Conservation (phyloP, 371 early-diverging fungal species). For the Mortierella sp. region DNA sequence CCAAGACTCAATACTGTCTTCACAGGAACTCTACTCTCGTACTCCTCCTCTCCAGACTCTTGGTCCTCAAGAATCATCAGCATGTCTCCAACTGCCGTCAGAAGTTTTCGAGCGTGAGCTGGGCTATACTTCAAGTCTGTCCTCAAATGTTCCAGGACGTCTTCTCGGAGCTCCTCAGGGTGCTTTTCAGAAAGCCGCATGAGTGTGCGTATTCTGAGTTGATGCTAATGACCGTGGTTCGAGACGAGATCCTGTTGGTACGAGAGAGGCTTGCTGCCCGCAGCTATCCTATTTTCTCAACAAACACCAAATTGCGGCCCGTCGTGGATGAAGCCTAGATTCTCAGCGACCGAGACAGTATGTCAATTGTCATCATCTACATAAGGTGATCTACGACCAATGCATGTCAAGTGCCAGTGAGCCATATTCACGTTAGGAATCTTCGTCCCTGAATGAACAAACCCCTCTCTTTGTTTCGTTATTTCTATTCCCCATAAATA, state of each 20-base stretch:
- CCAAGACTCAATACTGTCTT: constrained; percentile 11
- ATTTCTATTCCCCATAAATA: too few relatives aligned
- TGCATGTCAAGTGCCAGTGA: too few relatives aligned
- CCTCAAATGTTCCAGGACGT: constrained; percentile 8
- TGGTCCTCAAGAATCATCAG: constrained; percentile 25
- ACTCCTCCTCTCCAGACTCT: constrained; percentile 32
- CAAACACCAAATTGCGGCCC: neutral
- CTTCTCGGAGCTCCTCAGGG: neutral
- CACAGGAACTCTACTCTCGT: constrained; percentile 19
- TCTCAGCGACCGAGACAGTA: neutral
- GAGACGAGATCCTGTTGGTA: constrained; percentile 13
- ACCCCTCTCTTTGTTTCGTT: too few relatives aligned
- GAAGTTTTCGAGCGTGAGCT: neutral
- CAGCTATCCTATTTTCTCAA: constrained; percentile 1
- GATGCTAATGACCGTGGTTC: neutral
- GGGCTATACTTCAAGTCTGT: neutral
- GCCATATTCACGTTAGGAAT: too few relatives aligned
- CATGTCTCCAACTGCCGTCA: constrained; percentile 12
- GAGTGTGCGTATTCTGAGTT: neutral
- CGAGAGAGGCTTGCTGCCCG: constrained; percentile 7
- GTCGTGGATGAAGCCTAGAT: constrained; percentile 13
- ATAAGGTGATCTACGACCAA: too few relatives aligned
- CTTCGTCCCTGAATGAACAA: too few relatives aligned
- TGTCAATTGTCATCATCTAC: too few relatives aligned
- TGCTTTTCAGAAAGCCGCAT: neutral